A percentile compares a stretch with the other conserved stretches of the same genome.
Evolutionary conservation across 2,329 filamentous ascomycete species (phyloP).

Genomic region (Trichoderma sp.): DNA sequence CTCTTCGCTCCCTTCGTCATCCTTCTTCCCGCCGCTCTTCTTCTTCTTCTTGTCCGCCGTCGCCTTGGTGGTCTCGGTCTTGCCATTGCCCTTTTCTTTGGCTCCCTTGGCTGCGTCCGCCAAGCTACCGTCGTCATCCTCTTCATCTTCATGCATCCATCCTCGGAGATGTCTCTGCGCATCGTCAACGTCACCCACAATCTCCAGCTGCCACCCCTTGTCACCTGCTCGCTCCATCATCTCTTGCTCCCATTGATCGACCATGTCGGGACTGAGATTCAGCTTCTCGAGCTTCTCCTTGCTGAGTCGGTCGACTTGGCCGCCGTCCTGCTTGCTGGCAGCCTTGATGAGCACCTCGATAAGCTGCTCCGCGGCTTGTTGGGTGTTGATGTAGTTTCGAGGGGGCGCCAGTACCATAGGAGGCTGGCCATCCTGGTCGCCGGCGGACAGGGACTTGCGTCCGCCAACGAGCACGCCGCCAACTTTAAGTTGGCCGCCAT

Average conservation of each 20-base stretch:
- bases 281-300: conserved; percentile 66
- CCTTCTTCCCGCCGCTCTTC: neutral
- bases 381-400: conserved; percentile 31
- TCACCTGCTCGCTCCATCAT: conserved; percentile 46
- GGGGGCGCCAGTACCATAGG: conserved; percentile 46
- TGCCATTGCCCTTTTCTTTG: neutral
- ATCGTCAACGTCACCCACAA: conserved; percentile 65
- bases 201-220: conserved; percentile 24
- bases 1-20: conserved; percentile 11
- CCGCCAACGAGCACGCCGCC: conserved; percentile 55
- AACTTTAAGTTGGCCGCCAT: conserved; percentile 37
- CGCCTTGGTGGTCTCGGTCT: neutral
- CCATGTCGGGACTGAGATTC: conserved; percentile 61
- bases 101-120: neutral
- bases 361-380: conserved; percentile 10
- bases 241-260: conserved; percentile 67
- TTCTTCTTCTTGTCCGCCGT: neutral
- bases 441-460: conserved; percentile 46
- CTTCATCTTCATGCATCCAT: conserved; percentile 60
- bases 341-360: conserved; percentile 47
- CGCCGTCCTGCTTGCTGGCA: conserved; percentile 54
- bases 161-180: conserved; percentile 62
- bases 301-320: conserved; percentile 58
- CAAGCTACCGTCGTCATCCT: conserved; percentile 20
- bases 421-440: conserved; percentile 47